Base-by-base conservation (phyloP, 2,329 filamentous ascomycete genomes). In the Lecanicillium sp. region DNA sequence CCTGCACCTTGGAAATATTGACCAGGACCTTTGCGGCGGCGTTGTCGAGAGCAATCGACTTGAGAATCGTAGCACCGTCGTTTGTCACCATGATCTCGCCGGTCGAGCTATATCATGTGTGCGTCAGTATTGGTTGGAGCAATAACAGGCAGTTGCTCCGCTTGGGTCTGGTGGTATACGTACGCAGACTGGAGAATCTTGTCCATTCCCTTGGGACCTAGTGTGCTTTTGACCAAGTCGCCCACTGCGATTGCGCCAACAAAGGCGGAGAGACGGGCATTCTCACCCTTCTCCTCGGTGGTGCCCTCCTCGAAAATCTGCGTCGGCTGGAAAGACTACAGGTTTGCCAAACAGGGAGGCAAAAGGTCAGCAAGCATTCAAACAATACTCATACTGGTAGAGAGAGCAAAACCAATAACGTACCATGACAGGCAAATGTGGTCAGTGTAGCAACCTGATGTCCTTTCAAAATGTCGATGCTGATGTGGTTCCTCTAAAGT, bases 1-100 rank as follows among this genome's bases (percentile, higher is more conserved):
- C 92, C 62, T 98, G 92, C 5, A 98, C 92, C 68, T 98, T 98
- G 47, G 90, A 96, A 54, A 98, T 96, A 64, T 98, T 98, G 59
- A 98, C 92, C 31, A 98, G 75, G 5, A 98, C 92, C 69, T 98
- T 98, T 39, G 92, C 92, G 16, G 92, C 92, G 31, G 92, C 92
- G 60, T 98, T 98, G 64, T 98, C 92, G 57, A 98, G 83, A 31
- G 92, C 92, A 63, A 98, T 98, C 38, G 90, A 86, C 68, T 98
- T 98, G 48, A 98, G 78, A 51, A 98, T 98, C 17, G 92, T 98
- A 47, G 92, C 92, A 58, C 92, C 92, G 66, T 98, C 92, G 65
- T 98, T 98, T 43, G 92, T 98, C 46, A 98, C 92, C 78, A 96
- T 85, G 55, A 96, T 95, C 56, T 96, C 86, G 54, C 86, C 87